Evolutionary conservation across 2,329 filamentous ascomycete genomes (phyloP).

Genomic region (Exophiala mesophila): DNA sequence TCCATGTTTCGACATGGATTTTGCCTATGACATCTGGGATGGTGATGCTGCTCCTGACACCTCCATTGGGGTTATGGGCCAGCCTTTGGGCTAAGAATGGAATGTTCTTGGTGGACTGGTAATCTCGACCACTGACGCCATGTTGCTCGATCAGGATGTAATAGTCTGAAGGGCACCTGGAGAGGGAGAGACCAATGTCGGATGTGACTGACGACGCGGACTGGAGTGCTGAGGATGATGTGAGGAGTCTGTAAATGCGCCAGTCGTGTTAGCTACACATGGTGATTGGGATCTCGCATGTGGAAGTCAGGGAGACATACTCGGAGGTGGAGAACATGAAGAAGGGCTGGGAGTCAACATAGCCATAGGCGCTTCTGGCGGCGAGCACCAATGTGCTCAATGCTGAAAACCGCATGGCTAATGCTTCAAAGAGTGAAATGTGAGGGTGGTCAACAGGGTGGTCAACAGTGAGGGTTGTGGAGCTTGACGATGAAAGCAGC

Average conservation of each 20-base stretch:
- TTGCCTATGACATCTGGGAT: slow-evolving; percentile 51
- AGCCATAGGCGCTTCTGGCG: slow-evolving; percentile 19
- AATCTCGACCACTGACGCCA: slow-evolving; percentile 66
- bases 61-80: slow-evolving; percentile 2
- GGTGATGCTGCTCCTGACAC: slow-evolving; percentile 47
- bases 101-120: slow-evolving; percentile 49
- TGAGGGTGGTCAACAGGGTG: no score
- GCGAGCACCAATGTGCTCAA: slow-evolving; percentile 25
- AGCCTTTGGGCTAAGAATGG: slow-evolving; percentile 38
- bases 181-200: slow-evolving; percentile 47
- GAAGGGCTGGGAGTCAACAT: slow-evolving; percentile 74
- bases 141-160: slow-evolving; percentile 78
- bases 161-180: slow-evolving; percentile 64
- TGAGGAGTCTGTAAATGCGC: slow-evolving; percentile 30
- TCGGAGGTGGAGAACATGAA: slow-evolving; percentile 77
- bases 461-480: no score
- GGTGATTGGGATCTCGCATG: slow-evolving; percentile 4
- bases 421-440: no score
- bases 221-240: slow-evolving; percentile 39
- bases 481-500: no score
- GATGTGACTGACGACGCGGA: slow-evolving; percentile 40
- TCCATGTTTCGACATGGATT: slow-evolving; percentile 42
- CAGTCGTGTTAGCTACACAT: no score
- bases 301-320: slow-evolving; percentile 49
- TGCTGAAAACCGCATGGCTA: slow-evolving; percentile 19